Base-by-base conservation (phyloP, 345 rosid genomes). In the Ailanthus altissimus region DNA sequence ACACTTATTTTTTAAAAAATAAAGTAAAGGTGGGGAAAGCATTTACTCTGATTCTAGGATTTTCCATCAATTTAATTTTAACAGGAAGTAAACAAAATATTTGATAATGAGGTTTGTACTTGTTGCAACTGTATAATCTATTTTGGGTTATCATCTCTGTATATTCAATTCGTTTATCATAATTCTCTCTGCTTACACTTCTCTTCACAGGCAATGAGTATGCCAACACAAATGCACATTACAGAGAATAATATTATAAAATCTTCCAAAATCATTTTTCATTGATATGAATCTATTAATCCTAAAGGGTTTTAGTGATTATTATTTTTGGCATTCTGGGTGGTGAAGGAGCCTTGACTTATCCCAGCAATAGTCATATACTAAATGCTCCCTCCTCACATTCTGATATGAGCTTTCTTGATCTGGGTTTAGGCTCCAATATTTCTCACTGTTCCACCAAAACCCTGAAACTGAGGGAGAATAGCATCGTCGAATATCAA, bases 321-420 rank as follows among this genome's bases (percentile, higher is more conserved):
- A 63, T 5, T 32, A 45, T 5, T 11, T 16, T 6, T 58, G 54
- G 16, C 66, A 58, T 59, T 73, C 76, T 15, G 67, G 67, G 26
- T 25, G 42, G 20, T 25, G n/a, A 8, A 12, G 42, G 21, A 15
- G n/a, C 32, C 67, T 59, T 5, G 43, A 16, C n/a, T 38, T 42
- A 12, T 58, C 32, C 1, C 21, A 20, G 67, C 76, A 84, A 75
- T 84, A 83, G 74, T 86, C 85, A 47, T 81, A 84, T 49, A 36
- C 65, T 76, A 84, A 75, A 79, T 77, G 73, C 61, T 50, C 25
- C 26, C 72, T 81, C 78, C 82, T 83, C 75, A 78, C 76, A 14
- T 67, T 72, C 3, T 26, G 25, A 21, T 82, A 79, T 59, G 49
- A 57, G 43, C 45, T n/a, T 53, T 6, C 46, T 60, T 81, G 70